phyloP scores from a whole-genome alignment of 164 flowering plant genomes.

The Kalanchoe fedtschenkoi region DNA sequence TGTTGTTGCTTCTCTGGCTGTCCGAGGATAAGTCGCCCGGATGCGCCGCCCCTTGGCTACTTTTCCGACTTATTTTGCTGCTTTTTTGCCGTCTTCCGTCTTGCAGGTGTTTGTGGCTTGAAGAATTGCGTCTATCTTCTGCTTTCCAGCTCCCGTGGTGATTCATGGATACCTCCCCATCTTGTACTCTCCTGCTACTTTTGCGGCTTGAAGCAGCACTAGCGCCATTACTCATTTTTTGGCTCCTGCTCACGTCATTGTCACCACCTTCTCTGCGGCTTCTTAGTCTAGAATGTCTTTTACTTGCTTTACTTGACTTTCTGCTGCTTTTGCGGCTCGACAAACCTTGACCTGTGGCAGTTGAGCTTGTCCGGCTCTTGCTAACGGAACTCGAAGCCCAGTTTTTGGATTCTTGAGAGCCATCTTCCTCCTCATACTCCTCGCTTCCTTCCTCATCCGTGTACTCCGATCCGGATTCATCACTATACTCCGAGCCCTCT shows the following conservation, averaged over 20 bases:
- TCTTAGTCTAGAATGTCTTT: constrained; percentile 1
- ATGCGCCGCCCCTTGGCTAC: too few species aligned
- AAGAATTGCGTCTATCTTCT: background rate
- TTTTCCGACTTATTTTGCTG: too few species aligned
- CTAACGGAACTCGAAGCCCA: background rate
- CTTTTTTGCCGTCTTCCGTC: too few species aligned
- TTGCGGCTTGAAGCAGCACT: background rate
- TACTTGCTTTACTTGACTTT: background rate
- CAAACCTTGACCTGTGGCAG: background rate
- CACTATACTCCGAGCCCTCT: background rate
- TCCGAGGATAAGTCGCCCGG: too few species aligned
- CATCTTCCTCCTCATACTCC: constrained; percentile 1
- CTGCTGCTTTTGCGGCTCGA: background rate
- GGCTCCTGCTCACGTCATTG: background rate
- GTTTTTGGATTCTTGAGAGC: background rate
- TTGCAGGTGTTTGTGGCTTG: background rate
- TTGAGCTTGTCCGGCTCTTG: background rate
- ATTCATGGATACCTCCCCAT: background rate
- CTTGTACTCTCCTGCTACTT: constrained; percentile 1
- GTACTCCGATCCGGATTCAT: background rate
- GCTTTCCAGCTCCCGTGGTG: background rate
- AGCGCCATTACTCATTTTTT: background rate
- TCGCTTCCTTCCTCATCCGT: constrained; percentile 1
- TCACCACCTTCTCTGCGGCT: constrained; percentile 2
- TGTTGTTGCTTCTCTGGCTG: too few species aligned